These are phyloP conservation scores for Plenodomus biglobosus DNA, from an alignment of 2,329 filamentous ascomycete species.

Conservation along the genomic window DNA sequence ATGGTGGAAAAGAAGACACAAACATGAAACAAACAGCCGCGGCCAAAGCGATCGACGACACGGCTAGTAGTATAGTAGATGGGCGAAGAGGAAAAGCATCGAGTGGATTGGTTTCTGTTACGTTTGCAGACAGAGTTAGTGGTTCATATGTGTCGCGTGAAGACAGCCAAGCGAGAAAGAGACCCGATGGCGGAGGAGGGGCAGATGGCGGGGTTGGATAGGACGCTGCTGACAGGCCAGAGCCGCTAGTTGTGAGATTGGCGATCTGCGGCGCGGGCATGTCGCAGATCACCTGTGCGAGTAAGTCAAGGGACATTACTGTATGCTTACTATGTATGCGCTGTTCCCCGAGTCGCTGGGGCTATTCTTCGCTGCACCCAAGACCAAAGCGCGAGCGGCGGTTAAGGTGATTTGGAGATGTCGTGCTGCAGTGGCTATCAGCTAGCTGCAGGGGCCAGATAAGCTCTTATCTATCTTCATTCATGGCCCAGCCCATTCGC, in stretches of 20 bases:
- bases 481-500: not conserved
- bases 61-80: not conserved
- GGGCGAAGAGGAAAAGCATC: not conserved
- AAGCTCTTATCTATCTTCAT: constrained; percentile 20
- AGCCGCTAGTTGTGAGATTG: not conserved
- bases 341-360: not conserved
- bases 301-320: too few relatives aligned
- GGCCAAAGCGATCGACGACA: not conserved
- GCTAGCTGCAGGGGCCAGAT: constrained; percentile 7
- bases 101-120: constrained; percentile 24
- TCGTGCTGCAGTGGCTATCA: constrained; percentile 1
- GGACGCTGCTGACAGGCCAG: not conserved
- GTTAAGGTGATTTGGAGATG: not conserved
- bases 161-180: constrained; percentile 5
- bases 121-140: constrained; percentile 27
- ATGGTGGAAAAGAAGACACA: too few relatives aligned
- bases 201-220: constrained; percentile 1
- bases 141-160: constrained; percentile 19
- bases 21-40: too few relatives aligned
- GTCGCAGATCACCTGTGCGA: not conserved
- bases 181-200: constrained; percentile 26
- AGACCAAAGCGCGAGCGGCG: constrained; percentile 25
- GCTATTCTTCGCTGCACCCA: constrained; percentile 5
- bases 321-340: too few relatives aligned
- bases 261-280: not conserved